Evolutionary conservation across 1,139 yeast genomes (phyloP), one percentile per base, ranked within the genome.

Genomic region (Groenewaldozyma auringiensis): DNA sequence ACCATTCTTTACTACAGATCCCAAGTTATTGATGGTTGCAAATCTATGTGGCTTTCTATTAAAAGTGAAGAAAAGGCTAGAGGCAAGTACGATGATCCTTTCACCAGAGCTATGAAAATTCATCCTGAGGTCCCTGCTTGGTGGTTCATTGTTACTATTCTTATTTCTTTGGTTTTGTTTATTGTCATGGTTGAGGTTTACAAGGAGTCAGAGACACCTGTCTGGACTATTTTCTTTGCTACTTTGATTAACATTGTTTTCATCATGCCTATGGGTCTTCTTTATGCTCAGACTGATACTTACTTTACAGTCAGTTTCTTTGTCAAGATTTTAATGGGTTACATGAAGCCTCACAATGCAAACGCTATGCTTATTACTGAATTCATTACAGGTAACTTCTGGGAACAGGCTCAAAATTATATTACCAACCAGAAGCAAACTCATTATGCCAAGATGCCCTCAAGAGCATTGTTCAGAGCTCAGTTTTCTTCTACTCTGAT

Each of bases 81-180:
- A 40, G 40, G 44, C 13, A 79, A 74, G 2, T 63, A 61, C 41
- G 42, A 70, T 29, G 72, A 38, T 83, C 79, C 56, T 75, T 83
- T 1, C 79, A 78, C 53, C 68, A 75, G 45, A 66, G 69, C 49
- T 71, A 76, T 78, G 79, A 55, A 69, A 33, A 65, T 64, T 21
- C 76, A 76, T 58, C 70, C 69, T 32, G 85, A 79, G 53, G 83
- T 78, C 32, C 84, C 84, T 21, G 81, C 77, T 50, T 76, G 81
- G 81, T 74, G 79, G 79, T 78, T 65, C 53, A 53, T 57, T 2
- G 55, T 69, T 45, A 70, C 74, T 13, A 70, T 76, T 48, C 50
- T 68, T 4, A 53, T 70, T 22, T 68, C 77, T 14, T 59, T 75
- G 21, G 65, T 65, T 3, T 61, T 76, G 46, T 75, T 74, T n/a